These are phyloP conservation scores for Alternaria sp. DNA, from an alignment of 2,329 filamentous ascomycete species.

Conservation along the genomic window DNA sequence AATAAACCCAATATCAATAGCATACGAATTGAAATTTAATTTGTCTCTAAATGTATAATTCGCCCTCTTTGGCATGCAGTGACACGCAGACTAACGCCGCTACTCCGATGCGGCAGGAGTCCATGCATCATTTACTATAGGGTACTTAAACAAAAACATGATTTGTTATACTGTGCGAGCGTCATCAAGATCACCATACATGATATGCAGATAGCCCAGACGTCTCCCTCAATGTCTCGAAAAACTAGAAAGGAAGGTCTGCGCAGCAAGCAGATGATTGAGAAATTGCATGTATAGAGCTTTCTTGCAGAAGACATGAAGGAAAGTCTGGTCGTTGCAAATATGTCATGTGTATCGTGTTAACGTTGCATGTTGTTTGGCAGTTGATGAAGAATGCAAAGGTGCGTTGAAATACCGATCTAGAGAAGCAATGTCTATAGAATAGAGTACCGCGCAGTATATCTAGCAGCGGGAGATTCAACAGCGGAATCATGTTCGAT, in stretches of 20 bases:
- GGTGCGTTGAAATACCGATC: background rate
- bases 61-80: background rate
- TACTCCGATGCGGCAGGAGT: background rate
- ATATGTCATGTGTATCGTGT: background rate
- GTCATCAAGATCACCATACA: background rate
- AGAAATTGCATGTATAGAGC: background rate
- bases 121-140: background rate
- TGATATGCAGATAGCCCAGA: background rate
- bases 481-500: background rate
- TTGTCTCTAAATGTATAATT: background rate
- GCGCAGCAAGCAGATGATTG: background rate
- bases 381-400: background rate
- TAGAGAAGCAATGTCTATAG: background rate
- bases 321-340: background rate
- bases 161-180: background rate
- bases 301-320: background rate
- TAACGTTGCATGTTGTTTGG: background rate
- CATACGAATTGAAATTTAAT: background rate
- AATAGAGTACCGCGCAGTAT: background rate
- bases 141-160: background rate
- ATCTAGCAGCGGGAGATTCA: background rate
- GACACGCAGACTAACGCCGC: background rate
- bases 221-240: background rate
- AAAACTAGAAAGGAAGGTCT: background rate
- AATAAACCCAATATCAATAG: background rate